phyloP scores from a whole-genome alignment of 371 early-diverging fungal genomes.

The Massospora cicadina region DNA sequence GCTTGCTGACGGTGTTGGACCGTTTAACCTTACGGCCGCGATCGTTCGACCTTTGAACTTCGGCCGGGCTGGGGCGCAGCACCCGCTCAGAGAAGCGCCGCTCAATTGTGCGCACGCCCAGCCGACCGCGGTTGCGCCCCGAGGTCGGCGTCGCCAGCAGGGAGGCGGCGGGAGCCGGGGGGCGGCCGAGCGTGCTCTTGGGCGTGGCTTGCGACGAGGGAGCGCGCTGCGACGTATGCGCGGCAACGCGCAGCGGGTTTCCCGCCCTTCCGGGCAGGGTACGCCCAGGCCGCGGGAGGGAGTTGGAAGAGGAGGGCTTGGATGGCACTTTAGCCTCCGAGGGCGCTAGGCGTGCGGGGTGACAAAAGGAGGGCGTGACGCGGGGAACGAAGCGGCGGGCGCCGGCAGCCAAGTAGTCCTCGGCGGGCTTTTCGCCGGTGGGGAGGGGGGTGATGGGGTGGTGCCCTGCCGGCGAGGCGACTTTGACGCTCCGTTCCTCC shows the following conservation, averaged over 20 bases:
- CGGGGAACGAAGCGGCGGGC: conserved; percentile 14
- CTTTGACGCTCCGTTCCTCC: not conserved
- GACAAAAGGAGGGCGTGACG: not conserved
- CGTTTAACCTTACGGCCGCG: not conserved
- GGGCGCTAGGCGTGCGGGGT: not conserved
- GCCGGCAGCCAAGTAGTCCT: conserved; percentile 3
- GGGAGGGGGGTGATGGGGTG: conserved; percentile 5
- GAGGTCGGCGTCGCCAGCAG: not conserved
- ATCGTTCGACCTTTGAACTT: not conserved
- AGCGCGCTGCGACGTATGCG: not conserved
- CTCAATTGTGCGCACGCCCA: not conserved
- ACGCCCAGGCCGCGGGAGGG: not conserved
- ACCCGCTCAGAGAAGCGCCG: not conserved
- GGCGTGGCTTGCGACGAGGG: not conserved
- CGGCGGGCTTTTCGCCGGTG: conserved; percentile 11
- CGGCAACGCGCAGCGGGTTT: not conserved
- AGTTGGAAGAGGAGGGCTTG: not conserved
- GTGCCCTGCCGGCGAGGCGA: not conserved
- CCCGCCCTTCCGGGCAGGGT: not conserved
- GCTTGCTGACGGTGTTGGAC: not conserved
- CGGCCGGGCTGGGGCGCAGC: not conserved
- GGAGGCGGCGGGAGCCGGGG: not conserved
- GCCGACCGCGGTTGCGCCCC: not conserved
- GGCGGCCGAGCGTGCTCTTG: not conserved
- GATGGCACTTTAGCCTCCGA: not conserved